Conservation (phyloP, 352 stramenopile genomes). For the Saprolegnia parasitica region DNA sequence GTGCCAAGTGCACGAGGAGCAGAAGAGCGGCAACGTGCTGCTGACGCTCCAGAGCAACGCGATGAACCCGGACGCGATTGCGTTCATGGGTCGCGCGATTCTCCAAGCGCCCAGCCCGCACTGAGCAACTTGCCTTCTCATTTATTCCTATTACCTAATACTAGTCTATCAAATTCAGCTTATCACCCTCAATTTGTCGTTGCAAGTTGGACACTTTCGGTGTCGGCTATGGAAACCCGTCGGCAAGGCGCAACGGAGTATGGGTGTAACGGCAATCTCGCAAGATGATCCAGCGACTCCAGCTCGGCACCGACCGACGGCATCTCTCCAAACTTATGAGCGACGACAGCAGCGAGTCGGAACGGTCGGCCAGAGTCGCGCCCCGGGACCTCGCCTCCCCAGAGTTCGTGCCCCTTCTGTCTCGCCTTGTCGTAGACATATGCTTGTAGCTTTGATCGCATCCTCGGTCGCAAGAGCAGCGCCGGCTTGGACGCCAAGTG, state of each 20-base stretch:
- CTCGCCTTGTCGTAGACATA: neutral
- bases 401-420: neutral
- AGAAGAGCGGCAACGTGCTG: neutral
- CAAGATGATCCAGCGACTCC: slow-evolving; percentile 2
- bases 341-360: slow-evolving; percentile 19
- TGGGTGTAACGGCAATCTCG: too few relatives aligned
- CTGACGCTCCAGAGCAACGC: slow-evolving; percentile 9
- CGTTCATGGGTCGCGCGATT: slow-evolving; percentile 26
- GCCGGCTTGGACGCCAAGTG: neutral
- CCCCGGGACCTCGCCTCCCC: neutral
- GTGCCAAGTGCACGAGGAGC: slow-evolving; percentile 58
- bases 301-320: neutral
- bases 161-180: too few relatives aligned
- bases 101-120: slow-evolving; percentile 1
- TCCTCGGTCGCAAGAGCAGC: neutral
- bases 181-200: too few relatives aligned
- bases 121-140: neutral
- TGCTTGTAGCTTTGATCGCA: slow-evolving; percentile 5
- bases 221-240: too few relatives aligned
- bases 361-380: neutral
- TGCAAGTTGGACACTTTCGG: too few relatives aligned
- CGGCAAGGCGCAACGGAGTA: too few relatives aligned
- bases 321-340: slow-evolving; percentile 19
- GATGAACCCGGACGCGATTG: neutral
- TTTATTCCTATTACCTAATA: neutral